phyloP scores from a whole-genome alignment of 1,284 basidiomycete species.

The Porodaedalea pini region DNA sequence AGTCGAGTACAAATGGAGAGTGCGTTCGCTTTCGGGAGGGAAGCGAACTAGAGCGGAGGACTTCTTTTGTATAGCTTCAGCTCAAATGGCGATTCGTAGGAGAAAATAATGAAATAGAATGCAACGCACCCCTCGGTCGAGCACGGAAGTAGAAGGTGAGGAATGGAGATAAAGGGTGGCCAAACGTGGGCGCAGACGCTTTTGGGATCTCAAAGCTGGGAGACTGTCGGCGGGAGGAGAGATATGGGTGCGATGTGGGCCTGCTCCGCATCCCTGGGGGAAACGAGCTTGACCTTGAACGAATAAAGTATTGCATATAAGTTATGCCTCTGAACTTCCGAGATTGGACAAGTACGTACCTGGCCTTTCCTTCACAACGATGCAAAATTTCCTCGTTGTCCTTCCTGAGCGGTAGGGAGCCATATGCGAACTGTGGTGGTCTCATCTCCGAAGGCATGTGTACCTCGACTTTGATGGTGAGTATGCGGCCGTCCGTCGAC shows the following conservation, averaged over 20 bases:
- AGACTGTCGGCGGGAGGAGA: not conserved
- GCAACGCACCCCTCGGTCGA: not conserved
- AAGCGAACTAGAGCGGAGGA: not conserved
- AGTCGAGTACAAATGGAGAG: too few species aligned
- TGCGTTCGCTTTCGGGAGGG: too few species aligned
- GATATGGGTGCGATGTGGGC: not conserved
- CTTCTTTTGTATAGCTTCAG: not conserved
- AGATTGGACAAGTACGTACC: not conserved
- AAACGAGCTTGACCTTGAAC: too few species aligned
- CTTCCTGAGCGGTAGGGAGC: not conserved
- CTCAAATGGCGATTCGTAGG: not conserved
- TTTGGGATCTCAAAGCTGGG: not conserved
- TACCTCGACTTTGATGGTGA: constrained; percentile 16
- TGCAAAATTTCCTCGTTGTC: not conserved
- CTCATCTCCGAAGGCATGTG: not conserved
- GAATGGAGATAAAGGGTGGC: not conserved
- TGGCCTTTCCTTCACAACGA: not conserved
- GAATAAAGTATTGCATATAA: too few species aligned
- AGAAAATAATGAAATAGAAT: not conserved
- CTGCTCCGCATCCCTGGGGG: too few species aligned
- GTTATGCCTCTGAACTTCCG: too few species aligned
- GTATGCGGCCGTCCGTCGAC: not conserved
- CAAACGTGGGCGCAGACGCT: not conserved
- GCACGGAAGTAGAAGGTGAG: constrained; percentile 9
- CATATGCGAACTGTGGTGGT: not conserved